Percentiles rank a stretch among this genome's conserved stretches.
Conservation (phyloP, 1,284 basidiomycete species). For the Phellopilus nigrolimitatus region DNA sequence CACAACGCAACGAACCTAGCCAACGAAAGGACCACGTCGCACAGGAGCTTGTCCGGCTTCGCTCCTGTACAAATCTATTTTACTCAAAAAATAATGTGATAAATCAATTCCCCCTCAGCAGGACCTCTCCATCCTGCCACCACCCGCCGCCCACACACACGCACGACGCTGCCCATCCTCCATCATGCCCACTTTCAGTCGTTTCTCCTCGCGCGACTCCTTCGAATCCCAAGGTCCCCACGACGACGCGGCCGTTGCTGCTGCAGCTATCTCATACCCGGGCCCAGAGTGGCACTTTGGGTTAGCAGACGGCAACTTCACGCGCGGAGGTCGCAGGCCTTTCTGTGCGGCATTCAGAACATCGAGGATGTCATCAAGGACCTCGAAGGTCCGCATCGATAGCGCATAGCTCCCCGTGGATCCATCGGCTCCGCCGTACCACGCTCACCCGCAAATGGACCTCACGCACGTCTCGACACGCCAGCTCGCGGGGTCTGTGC, state of each 20-base stretch:
- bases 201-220: no score
- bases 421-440: constrained; percentile 68
- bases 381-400: constrained; percentile 80
- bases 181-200: no score
- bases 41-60: no score
- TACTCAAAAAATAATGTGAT: no score
- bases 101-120: no score
- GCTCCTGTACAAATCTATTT: no score
- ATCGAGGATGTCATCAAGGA: constrained; percentile 88
- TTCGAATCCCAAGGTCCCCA: no score
- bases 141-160: no score
- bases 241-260: constrained; percentile 39
- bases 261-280: constrained; percentile 3
- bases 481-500: constrained; percentile 80
- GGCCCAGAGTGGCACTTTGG: constrained; percentile 94
- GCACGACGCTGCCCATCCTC: no score
- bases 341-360: constrained; percentile 97
- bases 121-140: no score
- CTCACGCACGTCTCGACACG: constrained; percentile 96
- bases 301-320: constrained; percentile 96
- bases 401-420: constrained; percentile 89
- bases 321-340: constrained; percentile 85
- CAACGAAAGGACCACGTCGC: no score
- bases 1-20: no score
- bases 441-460: constrained; percentile 78